Evolutionary conservation across 371 early-diverging fungal genomes (phyloP), one percentile per base, ranked within the genome.

Genomic region (Mucor lusitanicus): DNA sequence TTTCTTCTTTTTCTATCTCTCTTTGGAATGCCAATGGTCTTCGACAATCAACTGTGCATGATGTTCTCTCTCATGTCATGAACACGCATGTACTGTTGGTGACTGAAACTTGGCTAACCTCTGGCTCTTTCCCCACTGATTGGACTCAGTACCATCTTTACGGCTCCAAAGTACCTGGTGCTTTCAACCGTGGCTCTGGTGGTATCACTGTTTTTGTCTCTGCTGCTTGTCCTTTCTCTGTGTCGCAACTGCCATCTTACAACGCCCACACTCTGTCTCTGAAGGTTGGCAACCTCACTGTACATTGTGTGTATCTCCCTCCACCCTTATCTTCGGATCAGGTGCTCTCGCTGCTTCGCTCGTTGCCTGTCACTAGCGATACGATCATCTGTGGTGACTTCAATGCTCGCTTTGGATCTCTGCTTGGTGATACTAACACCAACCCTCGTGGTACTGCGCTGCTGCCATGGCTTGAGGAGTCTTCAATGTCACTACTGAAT

Each of bases 51-150:
- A 17, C 17, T 4, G 44, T 46, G 11, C 48, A 27, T 44, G 61
- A 61, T 48, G 61, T 48, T 6, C 17, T 61, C 2, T 61, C 61
- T 11, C 39, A 39, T 48, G 27, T 32, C 8, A n/a, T 19, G 3
- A 17, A 19, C 19, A 30, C 64, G 12, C 46, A 56, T 57, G 19
- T 57, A 6, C 48, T 57, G 3, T 64, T 72, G 19, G 21, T 72
- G 15, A 61, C 64, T 25, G 72, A 72, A 57, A 72, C 65, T 1
- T 72, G 68, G 68, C 65, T 64, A 2, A 11, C 59, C 6, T 17
- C 67, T 60, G 48, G 44, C 8, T 21, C 15, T n/a, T 42, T 53
- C 17, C 61, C 59, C 15, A 32, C 61, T 5, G 8, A 39, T 17
- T 60, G 67, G 67, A 35, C 33, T 3, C 67, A 3, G 27, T 21